Evolutionary conservation across 495 filamentous ascomycete genomes (phyloP).

Genomic region (Podospora conica): DNA sequence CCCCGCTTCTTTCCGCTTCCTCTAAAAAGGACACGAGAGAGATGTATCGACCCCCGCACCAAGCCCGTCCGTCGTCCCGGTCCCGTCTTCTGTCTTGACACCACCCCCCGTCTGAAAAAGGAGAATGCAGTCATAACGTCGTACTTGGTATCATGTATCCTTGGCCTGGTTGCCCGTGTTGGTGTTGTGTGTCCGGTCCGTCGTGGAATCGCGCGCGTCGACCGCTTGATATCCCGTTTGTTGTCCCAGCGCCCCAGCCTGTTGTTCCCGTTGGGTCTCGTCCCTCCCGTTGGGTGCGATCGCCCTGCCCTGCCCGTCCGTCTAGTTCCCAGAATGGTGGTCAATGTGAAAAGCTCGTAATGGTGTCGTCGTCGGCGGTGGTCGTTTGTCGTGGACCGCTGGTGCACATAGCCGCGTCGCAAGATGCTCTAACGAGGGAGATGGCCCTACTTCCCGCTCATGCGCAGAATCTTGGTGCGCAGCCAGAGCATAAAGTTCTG

Average conservation of each 20-base stretch:
- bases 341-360: not conserved
- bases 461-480: constrained; percentile 43
- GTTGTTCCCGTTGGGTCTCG: not conserved
- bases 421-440: not conserved
- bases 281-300: not conserved
- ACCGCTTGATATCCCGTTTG: not conserved
- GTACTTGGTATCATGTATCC: constrained; percentile 7
- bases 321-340: not conserved
- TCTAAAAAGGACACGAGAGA: not conserved
- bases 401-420: not conserved
- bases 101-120: not conserved
- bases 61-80: not conserved
- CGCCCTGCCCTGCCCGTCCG: not conserved
- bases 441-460: constrained; percentile 22
- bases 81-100: not conserved
- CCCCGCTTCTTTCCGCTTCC: not conserved
- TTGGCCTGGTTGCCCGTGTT: not conserved
- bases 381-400: not conserved
- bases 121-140: constrained; percentile 12
- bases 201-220: not conserved
- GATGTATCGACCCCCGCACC: not conserved
- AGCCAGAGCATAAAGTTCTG: constrained; percentile 51
- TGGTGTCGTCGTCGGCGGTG: not conserved
- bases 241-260: not conserved
- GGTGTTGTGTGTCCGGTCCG: not conserved